Percentiles rank a stretch among this genome's conserved stretches.
phyloP scores from a whole-genome alignment of 805 yeast genomes.

The Yarrowia sp. region DNA sequence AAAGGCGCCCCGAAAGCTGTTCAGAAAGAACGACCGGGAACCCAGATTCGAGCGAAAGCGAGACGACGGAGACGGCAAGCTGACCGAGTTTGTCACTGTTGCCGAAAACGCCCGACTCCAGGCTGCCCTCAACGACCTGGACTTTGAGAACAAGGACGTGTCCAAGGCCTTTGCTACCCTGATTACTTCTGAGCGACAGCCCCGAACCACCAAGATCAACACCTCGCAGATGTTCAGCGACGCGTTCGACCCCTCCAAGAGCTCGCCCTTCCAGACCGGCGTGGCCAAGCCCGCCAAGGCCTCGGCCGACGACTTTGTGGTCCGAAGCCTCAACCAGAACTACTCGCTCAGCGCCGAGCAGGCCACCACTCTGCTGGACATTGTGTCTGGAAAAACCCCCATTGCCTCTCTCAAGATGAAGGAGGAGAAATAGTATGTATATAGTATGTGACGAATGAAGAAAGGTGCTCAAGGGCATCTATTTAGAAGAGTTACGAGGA shows the following conservation, averaged over 20 bases:
- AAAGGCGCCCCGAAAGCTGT: slow-evolving; percentile 38
- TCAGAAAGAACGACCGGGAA: not conserved
- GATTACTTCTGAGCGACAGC: slow-evolving; percentile 32
- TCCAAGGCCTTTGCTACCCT: slow-evolving; percentile 32
- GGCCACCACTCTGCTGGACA: slow-evolving; percentile 26
- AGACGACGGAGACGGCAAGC: not conserved
- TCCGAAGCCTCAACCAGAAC: slow-evolving; percentile 22
- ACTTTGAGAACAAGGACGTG: slow-evolving; percentile 7
- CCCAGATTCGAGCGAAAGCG: not conserved
- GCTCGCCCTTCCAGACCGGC: slow-evolving; percentile 22
- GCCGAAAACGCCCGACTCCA: slow-evolving; percentile 22
- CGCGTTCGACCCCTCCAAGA: slow-evolving; percentile 14
- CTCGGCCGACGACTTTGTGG: slow-evolving; percentile 9
- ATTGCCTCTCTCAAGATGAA: slow-evolving; percentile 40
- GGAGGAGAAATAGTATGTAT: slow-evolving; percentile 39
- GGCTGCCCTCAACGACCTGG: slow-evolving; percentile 17
- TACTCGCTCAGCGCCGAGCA: slow-evolving; percentile 33
- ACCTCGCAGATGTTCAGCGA: slow-evolving; percentile 14
- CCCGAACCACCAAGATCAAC: slow-evolving; percentile 14
- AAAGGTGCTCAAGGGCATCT: not conserved
- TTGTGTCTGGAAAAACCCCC: slow-evolving; percentile 42
- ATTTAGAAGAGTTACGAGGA: not conserved
- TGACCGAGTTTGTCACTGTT: slow-evolving; percentile 6
- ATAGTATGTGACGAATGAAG: slow-evolving; percentile 16
- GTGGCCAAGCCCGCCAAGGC: slow-evolving; percentile 31